A percentile compares a stretch with the other conserved stretches of the same genome.
Conservation (phyloP, 192 early-diverging fungal species). For the Funneliformis geosporum region DNA sequence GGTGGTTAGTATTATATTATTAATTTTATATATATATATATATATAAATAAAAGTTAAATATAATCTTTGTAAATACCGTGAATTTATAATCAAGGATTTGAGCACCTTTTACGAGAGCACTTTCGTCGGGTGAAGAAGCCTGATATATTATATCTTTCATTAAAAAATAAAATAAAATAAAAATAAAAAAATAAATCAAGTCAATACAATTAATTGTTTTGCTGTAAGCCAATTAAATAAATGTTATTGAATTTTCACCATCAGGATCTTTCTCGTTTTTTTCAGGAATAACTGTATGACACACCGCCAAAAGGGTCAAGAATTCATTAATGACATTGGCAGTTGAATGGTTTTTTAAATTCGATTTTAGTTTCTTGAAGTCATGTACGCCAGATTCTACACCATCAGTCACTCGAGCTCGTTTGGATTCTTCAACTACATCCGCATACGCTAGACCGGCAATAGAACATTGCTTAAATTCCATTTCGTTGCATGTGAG, state of each 20-base stretch:
- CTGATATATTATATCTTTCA: constrained; percentile 84
- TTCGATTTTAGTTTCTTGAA: constrained; percentile 66
- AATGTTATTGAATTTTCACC: constrained; percentile 28
- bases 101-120: constrained; percentile 84
- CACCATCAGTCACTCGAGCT: constrained; percentile 71
- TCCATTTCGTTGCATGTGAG: constrained; percentile 90
- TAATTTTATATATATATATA: too few species aligned
- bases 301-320: constrained; percentile 88
- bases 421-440: constrained; percentile 88
- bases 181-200: not conserved
- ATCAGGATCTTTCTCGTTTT: constrained; percentile 43
- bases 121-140: constrained; percentile 97
- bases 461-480: constrained; percentile 88
- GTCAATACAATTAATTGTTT: not conserved
- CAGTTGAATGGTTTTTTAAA: constrained; percentile 57
- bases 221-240: not conserved
- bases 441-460: constrained; percentile 88
- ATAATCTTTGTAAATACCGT: constrained; percentile 41
- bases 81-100: constrained; percentile 64
- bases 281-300: constrained; percentile 98
- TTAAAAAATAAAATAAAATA: constrained; percentile 24
- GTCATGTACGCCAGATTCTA: constrained; percentile 65
- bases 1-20: too few species aligned
- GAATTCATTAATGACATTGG: constrained; percentile 82
- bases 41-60: not conserved